Conservation (phyloP, 768 basidiomycete genomes). For the Suillus decipiens region DNA sequence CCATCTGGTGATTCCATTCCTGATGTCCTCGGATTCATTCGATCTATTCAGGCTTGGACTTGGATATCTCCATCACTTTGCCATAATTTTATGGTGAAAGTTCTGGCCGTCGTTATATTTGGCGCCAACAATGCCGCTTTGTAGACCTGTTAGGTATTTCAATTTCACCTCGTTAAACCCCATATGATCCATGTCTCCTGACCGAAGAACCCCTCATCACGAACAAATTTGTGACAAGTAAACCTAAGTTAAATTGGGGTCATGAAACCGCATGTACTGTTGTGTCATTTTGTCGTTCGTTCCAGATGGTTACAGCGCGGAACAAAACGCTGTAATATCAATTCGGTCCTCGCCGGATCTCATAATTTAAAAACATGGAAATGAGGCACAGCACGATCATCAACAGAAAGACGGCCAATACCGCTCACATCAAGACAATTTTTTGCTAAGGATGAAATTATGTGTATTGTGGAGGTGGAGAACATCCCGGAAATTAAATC, state of each 20-base stretch:
- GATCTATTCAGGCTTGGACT: neutral
- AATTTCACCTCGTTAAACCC: conserved; percentile 1
- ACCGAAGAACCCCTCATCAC: neutral
- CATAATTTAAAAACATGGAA: neutral
- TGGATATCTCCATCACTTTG: neutral
- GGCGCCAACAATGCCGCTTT: neutral
- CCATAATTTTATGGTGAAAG: neutral
- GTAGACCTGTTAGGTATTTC: neutral
- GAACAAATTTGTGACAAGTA: neutral
- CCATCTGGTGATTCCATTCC: neutral
- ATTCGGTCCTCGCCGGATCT: conserved; percentile 8
- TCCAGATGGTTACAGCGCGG: neutral
- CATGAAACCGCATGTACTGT: neutral
- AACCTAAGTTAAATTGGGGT: neutral
- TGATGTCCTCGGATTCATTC: conserved; percentile 1
- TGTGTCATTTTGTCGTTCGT: conserved; percentile 4
- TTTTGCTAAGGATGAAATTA: neutral
- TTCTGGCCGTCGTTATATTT: neutral
- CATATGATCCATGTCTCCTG: conserved; percentile 1
- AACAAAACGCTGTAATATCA: neutral
- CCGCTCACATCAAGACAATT: neutral
- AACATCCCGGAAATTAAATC: conserved; percentile 6
- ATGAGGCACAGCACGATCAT: neutral
- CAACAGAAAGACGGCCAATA: neutral
- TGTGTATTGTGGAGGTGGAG: neutral